Evolutionary conservation across 192 early-diverging fungal species (phyloP).

Genomic region (Endogone sp.): DNA sequence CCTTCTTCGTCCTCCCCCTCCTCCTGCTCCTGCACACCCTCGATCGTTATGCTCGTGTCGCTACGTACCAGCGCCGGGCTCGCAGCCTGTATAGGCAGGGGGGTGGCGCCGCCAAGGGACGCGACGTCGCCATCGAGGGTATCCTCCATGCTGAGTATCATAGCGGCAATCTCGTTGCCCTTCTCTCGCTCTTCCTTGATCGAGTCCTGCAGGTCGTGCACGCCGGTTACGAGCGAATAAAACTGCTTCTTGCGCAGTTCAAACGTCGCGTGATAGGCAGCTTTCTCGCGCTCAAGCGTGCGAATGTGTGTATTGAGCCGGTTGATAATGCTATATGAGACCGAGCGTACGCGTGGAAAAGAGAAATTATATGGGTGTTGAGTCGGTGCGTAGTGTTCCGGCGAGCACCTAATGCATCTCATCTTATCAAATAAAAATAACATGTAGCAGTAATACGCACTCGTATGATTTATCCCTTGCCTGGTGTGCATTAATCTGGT

Average conservation of each 20-base stretch:
- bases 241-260: slow-evolving; percentile 20
- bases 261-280: slow-evolving; percentile 9
- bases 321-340: slow-evolving; percentile 19
- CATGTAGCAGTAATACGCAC: slow-evolving; percentile 24
- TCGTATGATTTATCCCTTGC: slow-evolving; percentile 21
- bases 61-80: not conserved
- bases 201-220: slow-evolving; percentile 21
- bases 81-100: not conserved
- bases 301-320: slow-evolving; percentile 25
- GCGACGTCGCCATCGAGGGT: not conserved
- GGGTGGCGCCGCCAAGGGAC: not conserved
- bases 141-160: not conserved
- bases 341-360: not conserved
- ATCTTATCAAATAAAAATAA: too few species aligned
- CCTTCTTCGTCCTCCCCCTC: not conserved
- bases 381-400: not conserved
- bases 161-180: not conserved
- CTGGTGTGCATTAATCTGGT: slow-evolving; percentile 38
- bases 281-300: slow-evolving; percentile 24
- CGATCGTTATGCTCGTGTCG: not conserved
- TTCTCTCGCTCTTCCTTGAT: slow-evolving; percentile 23
- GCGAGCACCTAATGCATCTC: not conserved
- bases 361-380: not conserved
- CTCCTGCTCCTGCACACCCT: not conserved
- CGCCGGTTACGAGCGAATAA: slow-evolving; percentile 11